Evolutionary conservation across 371 early-diverging fungal species (phyloP).

Genomic region (Mucor piriformis): DNA sequence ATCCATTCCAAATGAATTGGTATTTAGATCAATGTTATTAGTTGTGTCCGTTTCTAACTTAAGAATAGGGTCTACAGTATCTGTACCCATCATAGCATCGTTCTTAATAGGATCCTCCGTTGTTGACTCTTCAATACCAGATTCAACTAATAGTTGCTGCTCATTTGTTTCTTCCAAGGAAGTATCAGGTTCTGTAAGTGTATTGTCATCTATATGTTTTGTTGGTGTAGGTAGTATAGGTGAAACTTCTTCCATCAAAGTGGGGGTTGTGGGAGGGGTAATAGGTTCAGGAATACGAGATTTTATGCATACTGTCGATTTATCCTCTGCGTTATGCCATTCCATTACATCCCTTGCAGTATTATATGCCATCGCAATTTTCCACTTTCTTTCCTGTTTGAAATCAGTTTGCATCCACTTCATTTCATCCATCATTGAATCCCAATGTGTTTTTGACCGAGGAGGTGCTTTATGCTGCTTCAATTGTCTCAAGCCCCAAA

Average conservation of each 20-base stretch:
- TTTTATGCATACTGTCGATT: slow-evolving; percentile 65
- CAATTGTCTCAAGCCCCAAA: slow-evolving; percentile 85
- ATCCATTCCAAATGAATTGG: not conserved
- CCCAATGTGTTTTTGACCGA: slow-evolving; percentile 84
- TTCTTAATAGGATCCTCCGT: slow-evolving; percentile 10
- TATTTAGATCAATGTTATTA: not conserved
- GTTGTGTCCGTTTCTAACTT: not conserved
- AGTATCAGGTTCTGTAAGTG: not conserved
- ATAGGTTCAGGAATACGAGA: slow-evolving; percentile 26
- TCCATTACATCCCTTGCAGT: slow-evolving; percentile 78
- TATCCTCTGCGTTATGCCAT: slow-evolving; percentile 79
- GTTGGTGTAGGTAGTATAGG: not conserved
- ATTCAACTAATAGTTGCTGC: slow-evolving; percentile 3
- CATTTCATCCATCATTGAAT: slow-evolving; percentile 87
- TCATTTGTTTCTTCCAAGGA: not conserved
- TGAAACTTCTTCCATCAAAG: not conserved
- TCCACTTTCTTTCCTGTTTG: slow-evolving; percentile 85
- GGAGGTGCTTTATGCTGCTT: slow-evolving; percentile 70
- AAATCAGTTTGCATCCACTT: slow-evolving; percentile 89
- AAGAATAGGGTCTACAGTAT: not conserved
- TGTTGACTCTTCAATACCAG: not conserved
- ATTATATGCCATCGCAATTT: slow-evolving; percentile 73
- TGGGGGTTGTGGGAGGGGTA: not conserved
- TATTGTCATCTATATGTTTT: not conserved
- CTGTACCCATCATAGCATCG: slow-evolving; percentile 25